A percentile compares a stretch with the other conserved stretches of the same genome.
These are phyloP conservation scores for Aphanomyces astaci DNA, from an alignment of 352 stramenopile genomes.

Conservation along the genomic window DNA sequence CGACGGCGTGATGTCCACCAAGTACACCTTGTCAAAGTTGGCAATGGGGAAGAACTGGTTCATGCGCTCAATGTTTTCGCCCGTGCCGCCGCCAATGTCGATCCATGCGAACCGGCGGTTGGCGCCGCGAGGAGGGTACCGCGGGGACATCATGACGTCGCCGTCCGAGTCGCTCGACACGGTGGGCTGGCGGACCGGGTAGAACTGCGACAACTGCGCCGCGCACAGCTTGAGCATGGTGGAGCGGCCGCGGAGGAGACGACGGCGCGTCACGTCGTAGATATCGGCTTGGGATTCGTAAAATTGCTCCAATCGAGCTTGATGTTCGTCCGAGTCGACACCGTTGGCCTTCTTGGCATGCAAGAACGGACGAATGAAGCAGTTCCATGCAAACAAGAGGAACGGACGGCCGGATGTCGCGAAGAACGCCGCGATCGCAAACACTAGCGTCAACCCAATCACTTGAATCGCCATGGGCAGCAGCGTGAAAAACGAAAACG, in stretches of 20 bases:
- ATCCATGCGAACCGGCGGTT: conserved; percentile 32
- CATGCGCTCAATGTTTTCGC: conserved; percentile 31
- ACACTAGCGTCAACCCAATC: not conserved
- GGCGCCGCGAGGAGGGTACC: not conserved
- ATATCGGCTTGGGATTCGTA: conserved; percentile 34
- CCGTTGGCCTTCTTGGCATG: conserved; percentile 8
- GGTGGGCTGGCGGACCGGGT: not conserved
- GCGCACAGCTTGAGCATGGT: conserved; percentile 24
- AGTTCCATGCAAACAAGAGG: conserved; percentile 17
- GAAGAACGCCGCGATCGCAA: conserved; percentile 1
- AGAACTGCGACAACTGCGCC: conserved; percentile 15
- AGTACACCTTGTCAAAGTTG: conserved; percentile 33
- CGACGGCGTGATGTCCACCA: conserved; percentile 34
- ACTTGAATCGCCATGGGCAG: conserved; percentile 10
- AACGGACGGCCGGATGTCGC: not conserved
- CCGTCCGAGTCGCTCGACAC: conserved; percentile 4
- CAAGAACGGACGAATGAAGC: conserved; percentile 11
- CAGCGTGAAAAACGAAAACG: conserved; percentile 12
- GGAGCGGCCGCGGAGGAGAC: conserved; percentile 30
- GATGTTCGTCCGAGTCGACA: conserved; percentile 12
- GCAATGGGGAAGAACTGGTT: conserved; percentile 28
- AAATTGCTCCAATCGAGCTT: conserved; percentile 29
- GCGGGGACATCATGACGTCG: conserved; percentile 10
- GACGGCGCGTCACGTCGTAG: conserved; percentile 34
- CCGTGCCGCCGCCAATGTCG: conserved; percentile 35